Evolutionary conservation across 192 early-diverging fungal genomes (phyloP).

Genomic region (Backusella tuberculispora): DNA sequence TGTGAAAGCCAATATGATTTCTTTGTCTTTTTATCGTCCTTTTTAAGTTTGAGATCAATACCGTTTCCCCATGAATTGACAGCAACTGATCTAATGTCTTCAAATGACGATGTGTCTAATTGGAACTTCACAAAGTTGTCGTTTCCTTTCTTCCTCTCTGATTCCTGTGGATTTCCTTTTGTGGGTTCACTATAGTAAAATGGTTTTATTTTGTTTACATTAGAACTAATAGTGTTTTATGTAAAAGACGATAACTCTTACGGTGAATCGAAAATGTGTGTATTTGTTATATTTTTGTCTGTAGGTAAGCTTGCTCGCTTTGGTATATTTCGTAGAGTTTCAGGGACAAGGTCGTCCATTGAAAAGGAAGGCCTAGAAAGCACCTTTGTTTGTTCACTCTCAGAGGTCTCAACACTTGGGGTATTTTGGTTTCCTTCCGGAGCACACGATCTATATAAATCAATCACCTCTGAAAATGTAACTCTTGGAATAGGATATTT

Average conservation of each 20-base stretch:
- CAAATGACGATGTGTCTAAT: neutral
- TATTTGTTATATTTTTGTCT: neutral
- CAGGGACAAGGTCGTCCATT: constrained; percentile 10
- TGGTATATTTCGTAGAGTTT: neutral
- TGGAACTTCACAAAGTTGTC: constrained; percentile 1
- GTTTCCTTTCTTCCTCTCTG: neutral
- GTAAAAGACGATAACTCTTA: neutral
- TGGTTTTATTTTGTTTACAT: neutral
- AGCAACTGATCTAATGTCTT: constrained; percentile 14
- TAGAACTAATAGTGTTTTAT: neutral
- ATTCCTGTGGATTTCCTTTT: neutral
- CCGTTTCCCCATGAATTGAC: constrained; percentile 13
- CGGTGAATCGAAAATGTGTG: neutral
- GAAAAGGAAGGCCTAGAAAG: neutral
- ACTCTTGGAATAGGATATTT: too few species aligned
- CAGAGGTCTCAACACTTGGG: neutral
- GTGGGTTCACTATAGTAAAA: neutral
- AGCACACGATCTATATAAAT: too few species aligned
- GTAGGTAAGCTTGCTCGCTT: neutral
- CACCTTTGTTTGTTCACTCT: neutral
- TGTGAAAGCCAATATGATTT: constrained; percentile 16
- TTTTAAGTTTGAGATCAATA: constrained; percentile 1
- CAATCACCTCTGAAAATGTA: too few species aligned
- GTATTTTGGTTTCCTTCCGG: neutral
- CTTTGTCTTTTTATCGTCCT: neutral